Evolutionary conservation across 2,329 filamentous ascomycete species (phyloP).

Genomic region (Macrophomina phaseolina): DNA sequence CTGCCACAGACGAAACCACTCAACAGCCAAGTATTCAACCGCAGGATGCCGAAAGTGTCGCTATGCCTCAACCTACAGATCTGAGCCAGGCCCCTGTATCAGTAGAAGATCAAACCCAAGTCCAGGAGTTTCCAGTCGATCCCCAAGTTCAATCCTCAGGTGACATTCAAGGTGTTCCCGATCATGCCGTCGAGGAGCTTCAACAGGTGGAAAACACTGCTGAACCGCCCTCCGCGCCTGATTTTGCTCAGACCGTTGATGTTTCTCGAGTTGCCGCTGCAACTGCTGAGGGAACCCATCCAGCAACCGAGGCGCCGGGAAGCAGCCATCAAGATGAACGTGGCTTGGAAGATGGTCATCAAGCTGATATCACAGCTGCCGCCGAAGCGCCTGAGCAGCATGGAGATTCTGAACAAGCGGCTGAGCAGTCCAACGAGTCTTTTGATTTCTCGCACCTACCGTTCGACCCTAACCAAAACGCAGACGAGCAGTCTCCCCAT

Average conservation of each 20-base stretch:
- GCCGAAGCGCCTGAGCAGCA: background rate
- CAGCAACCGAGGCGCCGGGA: background rate
- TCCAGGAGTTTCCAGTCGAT: background rate
- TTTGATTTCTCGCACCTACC: slow-evolving; percentile 15
- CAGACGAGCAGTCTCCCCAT: background rate
- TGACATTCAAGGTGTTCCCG: background rate
- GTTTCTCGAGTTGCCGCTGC: background rate
- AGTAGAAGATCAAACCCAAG: slow-evolving; percentile 4
- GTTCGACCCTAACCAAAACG: slow-evolving; percentile 3
- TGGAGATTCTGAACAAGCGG: background rate
- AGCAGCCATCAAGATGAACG: slow-evolving; percentile 5
- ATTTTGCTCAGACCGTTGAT: background rate
- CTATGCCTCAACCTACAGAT: background rate
- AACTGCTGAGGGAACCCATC: background rate
- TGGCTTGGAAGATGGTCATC: background rate
- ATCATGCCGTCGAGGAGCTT: background rate
- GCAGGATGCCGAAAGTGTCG: background rate
- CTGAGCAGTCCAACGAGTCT: background rate
- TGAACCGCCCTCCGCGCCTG: background rate
- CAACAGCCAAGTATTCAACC: background rate
- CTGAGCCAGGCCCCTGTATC: background rate
- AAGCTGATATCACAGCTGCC: background rate
- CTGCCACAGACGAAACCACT: background rate
- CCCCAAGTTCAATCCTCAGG: background rate
- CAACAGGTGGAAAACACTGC: background rate